A percentile compares a stretch with the other conserved stretches of the same genome.
phyloP scores from a whole-genome alignment of 768 basidiomycete genomes.

The Cyclocybe aegerita region DNA sequence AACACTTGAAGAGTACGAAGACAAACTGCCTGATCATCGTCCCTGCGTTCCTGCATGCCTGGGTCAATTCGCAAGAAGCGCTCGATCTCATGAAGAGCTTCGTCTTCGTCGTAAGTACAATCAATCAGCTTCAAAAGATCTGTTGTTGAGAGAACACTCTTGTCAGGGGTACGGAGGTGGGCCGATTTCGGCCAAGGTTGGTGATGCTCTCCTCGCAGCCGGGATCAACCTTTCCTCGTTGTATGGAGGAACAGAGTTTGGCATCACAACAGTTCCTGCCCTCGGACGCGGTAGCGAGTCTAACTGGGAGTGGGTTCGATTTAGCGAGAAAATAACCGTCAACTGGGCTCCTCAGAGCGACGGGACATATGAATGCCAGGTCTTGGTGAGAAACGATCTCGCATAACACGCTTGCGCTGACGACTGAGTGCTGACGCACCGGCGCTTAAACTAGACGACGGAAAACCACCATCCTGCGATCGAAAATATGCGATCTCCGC shows the following conservation, averaged over 20 bases:
- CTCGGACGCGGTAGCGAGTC: constrained; percentile 17
- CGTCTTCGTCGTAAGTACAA: constrained; percentile 19
- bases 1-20: constrained; percentile 24
- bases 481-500: constrained; percentile 32
- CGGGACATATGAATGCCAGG: constrained; percentile 36
- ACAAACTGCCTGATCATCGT: constrained; percentile 31
- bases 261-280: constrained; percentile 14
- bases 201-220: constrained; percentile 26
- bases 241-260: constrained; percentile 40
- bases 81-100: constrained; percentile 22
- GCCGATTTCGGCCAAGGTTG: constrained; percentile 31
- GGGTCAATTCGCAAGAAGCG: constrained; percentile 26
- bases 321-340: constrained; percentile 23
- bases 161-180: constrained; percentile 35
- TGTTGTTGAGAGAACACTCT: too few relatives aligned
- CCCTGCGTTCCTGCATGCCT: constrained; percentile 39
- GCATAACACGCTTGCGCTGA: not conserved
- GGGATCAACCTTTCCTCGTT: constrained; percentile 30
- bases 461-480: constrained; percentile 31
- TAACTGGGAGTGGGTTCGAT: constrained; percentile 31
- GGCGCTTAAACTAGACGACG: constrained; percentile 19
- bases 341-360: constrained; percentile 37
- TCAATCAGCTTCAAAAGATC: not conserved
- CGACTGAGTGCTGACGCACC: not conserved
- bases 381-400: constrained; percentile 25